These are phyloP conservation scores for Peniophora sp. DNA, from an alignment of 1,284 basidiomycete genomes.

Conservation along the genomic window DNA sequence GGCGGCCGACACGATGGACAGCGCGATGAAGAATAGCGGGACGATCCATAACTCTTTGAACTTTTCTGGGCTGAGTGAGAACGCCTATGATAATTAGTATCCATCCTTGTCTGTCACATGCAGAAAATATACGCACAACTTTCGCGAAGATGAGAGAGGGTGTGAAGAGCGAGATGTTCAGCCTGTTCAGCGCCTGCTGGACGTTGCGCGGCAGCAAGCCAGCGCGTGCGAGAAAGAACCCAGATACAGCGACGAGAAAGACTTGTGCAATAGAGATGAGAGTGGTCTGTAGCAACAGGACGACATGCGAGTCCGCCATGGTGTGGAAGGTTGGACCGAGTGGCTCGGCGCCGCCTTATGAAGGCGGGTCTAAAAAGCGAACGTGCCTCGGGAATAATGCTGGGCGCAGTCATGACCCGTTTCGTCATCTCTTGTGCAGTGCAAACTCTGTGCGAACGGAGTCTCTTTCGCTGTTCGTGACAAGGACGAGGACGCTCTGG, in stretches of 20 bases:
- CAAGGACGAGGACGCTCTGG: too few relatives aligned
- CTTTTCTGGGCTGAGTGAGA: constrained; percentile 73
- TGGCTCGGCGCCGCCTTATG: background rate
- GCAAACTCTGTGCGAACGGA: too few relatives aligned
- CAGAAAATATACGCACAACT: constrained; percentile 36
- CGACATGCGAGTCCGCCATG: background rate
- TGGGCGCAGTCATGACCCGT: too few relatives aligned
- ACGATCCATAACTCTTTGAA: constrained; percentile 88
- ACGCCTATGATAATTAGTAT: constrained; percentile 25
- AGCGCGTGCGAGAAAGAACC: constrained; percentile 73
- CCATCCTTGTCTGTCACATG: too few relatives aligned
- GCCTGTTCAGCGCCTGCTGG: constrained; percentile 75
- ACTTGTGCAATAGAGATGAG: constrained; percentile 75
- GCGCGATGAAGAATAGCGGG: constrained; percentile 71
- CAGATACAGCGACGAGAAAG: constrained; percentile 80
- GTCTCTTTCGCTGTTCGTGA: too few relatives aligned
- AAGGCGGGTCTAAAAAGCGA: background rate
- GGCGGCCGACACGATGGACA: constrained; percentile 58
- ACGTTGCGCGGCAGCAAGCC: constrained; percentile 86
- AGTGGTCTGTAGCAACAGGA: constrained; percentile 28
- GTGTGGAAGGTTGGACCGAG: background rate
- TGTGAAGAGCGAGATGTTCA: constrained; percentile 88
- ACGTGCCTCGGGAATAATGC: too few relatives aligned
- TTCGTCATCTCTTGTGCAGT: too few relatives aligned
- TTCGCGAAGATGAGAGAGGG: constrained; percentile 91